A percentile compares a stretch with the other conserved stretches of the same genome.
Evolutionary conservation across 2,329 filamentous ascomycete genomes (phyloP).

Genomic region (Claviceps fusiformis): DNA sequence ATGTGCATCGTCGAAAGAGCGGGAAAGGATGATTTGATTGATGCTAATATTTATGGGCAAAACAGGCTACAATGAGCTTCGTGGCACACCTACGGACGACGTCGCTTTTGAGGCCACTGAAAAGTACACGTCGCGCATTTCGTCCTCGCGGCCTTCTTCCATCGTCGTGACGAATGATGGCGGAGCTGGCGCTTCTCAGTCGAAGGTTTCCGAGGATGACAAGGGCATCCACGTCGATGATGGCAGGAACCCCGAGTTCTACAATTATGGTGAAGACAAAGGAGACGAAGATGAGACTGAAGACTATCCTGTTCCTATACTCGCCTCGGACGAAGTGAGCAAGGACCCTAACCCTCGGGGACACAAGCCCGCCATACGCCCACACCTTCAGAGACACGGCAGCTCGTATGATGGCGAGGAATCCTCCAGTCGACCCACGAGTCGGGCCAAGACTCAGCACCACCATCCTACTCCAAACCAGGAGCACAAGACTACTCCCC

Average conservation of each 20-base stretch:
- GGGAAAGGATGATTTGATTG: background rate
- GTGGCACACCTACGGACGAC: slow-evolving; percentile 77
- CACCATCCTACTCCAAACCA: slow-evolving; percentile 34
- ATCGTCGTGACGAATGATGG: slow-evolving; percentile 19
- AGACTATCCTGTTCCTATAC: slow-evolving; percentile 61
- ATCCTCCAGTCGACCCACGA: slow-evolving; percentile 49
- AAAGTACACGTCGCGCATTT: slow-evolving; percentile 64
- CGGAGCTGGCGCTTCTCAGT: slow-evolving; percentile 12
- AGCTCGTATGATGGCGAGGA: slow-evolving; percentile 43
- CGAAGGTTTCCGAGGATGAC: slow-evolving; percentile 31
- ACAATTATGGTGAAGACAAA: slow-evolving; percentile 24
- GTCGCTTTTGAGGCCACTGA: slow-evolving; percentile 80
- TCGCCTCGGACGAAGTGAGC: slow-evolving; percentile 76
- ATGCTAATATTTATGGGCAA: slow-evolving; percentile 8
- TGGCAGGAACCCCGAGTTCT: slow-evolving; percentile 23
- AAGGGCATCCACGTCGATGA: slow-evolving; percentile 67
- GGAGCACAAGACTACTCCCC: slow-evolving; percentile 50
- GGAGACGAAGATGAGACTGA: slow-evolving; percentile 45
- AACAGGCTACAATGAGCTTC: slow-evolving; percentile 47
- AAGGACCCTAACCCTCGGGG: slow-evolving; percentile 57
- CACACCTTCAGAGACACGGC: slow-evolving; percentile 48
- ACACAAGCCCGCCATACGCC: slow-evolving; percentile 71
- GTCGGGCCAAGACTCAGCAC: slow-evolving; percentile 45
- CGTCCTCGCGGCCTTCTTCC: slow-evolving; percentile 46
- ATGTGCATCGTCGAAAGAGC: slow-evolving; percentile 4